Base-by-base conservation (phyloP, 352 stramenopile genomes). In the Globisporangium abappressorium region DNA sequence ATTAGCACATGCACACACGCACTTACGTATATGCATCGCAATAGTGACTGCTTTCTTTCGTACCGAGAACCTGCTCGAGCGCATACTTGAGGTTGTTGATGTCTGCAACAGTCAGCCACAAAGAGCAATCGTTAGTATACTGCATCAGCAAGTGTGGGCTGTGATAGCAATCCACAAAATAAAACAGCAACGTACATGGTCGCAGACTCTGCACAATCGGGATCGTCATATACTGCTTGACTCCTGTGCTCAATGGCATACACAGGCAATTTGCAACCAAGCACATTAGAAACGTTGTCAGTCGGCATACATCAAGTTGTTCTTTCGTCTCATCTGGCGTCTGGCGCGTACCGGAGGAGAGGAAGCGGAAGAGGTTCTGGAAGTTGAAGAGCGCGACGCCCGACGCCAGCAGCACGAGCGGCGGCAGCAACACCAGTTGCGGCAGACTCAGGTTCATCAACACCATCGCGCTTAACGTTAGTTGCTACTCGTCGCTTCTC, bases 331-430 rank as follows among this genome's bases (percentile, higher is more conserved):
- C 26, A 38, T 34, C 3, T 24, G 22, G 7, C 7, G 24, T 62
- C 8, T 18, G 8, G 33, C 14, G 11, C 80, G 43, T 64, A 94
- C 87, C 85, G 58, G 74, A 70, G 46, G 85, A 87, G 60, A 92
- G 72, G 55, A 88, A 78, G 53, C 76, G 77, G 70, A 87, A 92
- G 57, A 88, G 69, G 53, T 87, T 88, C 75, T 94, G 85, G 76
- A 93, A 94, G 73, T 85, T 87, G 64, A 91, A 90, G 64, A 94
- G 82, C 79, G 85, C 79, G 24, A 93, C 69, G 28, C 76, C 78
- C 64, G 85, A 80, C 15, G 79, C 72, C 34, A 94, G 43, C 61
- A 93, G 75, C 77, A 93, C 68, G 64, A 92, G 59, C 58, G 85
- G 80, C 72, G 87, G 85, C 74, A 93, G 69, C 64, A 94, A 72